phyloP scores from a whole-genome alignment of 139 green algal species.

The Gonium pectorale region DNA sequence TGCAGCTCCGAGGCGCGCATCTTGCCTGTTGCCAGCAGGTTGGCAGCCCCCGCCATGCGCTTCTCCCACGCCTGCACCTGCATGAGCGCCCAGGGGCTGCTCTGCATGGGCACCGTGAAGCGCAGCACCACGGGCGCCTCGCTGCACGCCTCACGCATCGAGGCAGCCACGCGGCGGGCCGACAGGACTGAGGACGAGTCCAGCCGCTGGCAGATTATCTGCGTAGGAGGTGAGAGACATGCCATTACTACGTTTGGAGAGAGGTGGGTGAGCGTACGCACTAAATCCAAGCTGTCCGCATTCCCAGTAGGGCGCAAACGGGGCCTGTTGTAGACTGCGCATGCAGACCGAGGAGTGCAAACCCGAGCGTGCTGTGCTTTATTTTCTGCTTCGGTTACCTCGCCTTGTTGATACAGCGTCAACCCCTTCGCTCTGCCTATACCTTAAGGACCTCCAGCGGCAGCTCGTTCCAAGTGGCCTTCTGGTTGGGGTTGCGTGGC shows the following conservation, averaged over 20 bases:
- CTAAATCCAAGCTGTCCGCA: too few species aligned
- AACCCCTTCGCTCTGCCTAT: too few species aligned
- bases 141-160: conserved; percentile 24
- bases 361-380: too few species aligned
- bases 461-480: conserved; percentile 31
- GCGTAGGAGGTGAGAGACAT: too few species aligned
- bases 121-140: conserved; percentile 6
- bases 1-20: not conserved
- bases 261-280: too few species aligned
- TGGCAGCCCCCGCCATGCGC: not conserved
- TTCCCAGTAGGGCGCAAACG: too few species aligned
- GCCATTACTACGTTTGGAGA: too few species aligned
- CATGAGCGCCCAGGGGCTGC: not conserved
- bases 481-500: conserved; percentile 12
- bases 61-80: conserved; percentile 24
- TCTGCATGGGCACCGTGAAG: conserved; percentile 29
- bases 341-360: too few species aligned
- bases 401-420: too few species aligned
- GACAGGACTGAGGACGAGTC: not conserved
- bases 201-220: conserved; percentile 24
- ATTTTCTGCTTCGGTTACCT: too few species aligned
- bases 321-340: too few species aligned
- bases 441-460: conserved; percentile 13
- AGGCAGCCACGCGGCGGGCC: not conserved
- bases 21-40: not conserved